Base-by-base conservation (phyloP, 2,329 filamentous ascomycete genomes). In the Tympanopsis confertula region DNA sequence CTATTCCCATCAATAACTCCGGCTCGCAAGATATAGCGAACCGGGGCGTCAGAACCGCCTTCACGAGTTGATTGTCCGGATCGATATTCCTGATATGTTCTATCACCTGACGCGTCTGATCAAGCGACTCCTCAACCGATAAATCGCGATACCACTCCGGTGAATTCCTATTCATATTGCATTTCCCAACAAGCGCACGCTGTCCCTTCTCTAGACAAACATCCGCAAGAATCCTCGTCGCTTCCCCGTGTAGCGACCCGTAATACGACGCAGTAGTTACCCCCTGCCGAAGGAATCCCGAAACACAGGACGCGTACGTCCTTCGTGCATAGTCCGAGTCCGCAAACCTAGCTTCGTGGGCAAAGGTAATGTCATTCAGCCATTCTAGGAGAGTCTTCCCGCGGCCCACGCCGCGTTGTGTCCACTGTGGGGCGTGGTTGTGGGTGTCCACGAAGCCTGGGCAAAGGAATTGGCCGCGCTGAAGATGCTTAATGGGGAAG, bases 181-280 rank as follows among this genome's bases (percentile, higher is more conserved):
- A 75, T 49, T 78, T 79, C 1, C 74, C 74, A 0, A 79, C 64
- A 13, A 78, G 60, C 0, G 74, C 74, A 12, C 75, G 60, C 54
- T 79, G 75, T 5, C 73, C 71, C 44, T 63, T 62, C 4, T 53
- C 47, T 1, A 67, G 48, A 42, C 73, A 78, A 1, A 63, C 55
- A n/a, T 76, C 66, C 2, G 71, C 73, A 4, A 80, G 60, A 17
- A 74, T 65, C 30, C 64, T 62, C 1, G 75, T 78, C 0, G 73
- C 73, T 32, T 66, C 63, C 7, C 60, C 63, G 46, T 79, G 74
- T 20, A 66, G 56, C 2, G 69, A 74, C 24, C 63, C 66, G 46
- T 78, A 78, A 55, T 79, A 78, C 4, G 68, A 66, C 0, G 73
- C 74, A 2, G 72, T 78, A 3, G 75, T 80, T 46, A 75, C 62